Conservation (phyloP, 2,329 filamentous ascomycete species). For the Rhynchosporium secalis region DNA sequence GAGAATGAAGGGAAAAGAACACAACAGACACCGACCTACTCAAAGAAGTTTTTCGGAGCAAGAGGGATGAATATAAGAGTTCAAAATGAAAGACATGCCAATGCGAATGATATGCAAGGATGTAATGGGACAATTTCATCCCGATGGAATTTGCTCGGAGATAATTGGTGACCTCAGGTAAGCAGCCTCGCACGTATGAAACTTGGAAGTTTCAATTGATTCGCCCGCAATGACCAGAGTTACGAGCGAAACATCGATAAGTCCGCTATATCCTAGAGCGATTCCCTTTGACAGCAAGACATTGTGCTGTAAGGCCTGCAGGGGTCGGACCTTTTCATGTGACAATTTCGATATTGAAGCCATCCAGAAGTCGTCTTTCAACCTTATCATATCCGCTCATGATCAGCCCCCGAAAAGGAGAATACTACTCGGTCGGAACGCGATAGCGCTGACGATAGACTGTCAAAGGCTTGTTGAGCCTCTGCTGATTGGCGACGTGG, state of each 20-base stretch:
- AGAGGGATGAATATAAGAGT: background rate
- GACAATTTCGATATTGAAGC: background rate
- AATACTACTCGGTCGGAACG: background rate
- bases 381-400: conserved; percentile 2
- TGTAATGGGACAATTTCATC: background rate
- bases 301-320: conserved; percentile 6
- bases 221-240: background rate
- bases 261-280: conserved; percentile 11
- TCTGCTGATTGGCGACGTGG: conserved; percentile 16
- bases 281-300: background rate
- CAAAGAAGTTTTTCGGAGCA: too few relatives aligned
- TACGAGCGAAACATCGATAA: conserved; percentile 12
- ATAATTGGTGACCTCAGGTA: background rate
- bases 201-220: background rate
- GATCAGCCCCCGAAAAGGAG: background rate
- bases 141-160: background rate
- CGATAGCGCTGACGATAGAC: conserved; percentile 5
- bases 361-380: background rate
- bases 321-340: conserved; percentile 14
- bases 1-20: background rate
- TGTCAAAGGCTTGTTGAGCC: conserved; percentile 14
- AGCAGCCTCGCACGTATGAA: too few relatives aligned
- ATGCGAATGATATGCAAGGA: background rate
- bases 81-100: background rate
- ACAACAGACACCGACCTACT: too few relatives aligned